These are phyloP conservation scores for Phialophora tarda DNA, from an alignment of 2,329 filamentous ascomycete species.

Conservation along the genomic window DNA sequence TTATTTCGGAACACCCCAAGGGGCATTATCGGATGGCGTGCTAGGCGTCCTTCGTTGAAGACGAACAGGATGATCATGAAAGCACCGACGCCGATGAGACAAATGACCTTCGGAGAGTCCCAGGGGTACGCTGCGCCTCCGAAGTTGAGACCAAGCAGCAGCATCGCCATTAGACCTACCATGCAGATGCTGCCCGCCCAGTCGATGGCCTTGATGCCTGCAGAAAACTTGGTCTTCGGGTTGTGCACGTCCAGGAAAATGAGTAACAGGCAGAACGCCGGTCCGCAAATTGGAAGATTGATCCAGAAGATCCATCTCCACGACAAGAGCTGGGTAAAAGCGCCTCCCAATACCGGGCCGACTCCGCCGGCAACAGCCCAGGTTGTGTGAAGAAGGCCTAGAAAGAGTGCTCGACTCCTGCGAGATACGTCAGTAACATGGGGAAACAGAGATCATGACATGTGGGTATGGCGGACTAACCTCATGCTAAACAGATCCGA, in stretches of 20 bases:
- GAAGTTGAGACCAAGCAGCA: conserved; percentile 83
- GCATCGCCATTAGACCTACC: conserved; percentile 81
- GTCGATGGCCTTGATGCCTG: conserved; percentile 51
- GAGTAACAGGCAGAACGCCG: conserved; percentile 56
- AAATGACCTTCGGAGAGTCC: conserved; percentile 74
- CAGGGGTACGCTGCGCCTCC: conserved; percentile 78
- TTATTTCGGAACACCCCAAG: conserved; percentile 69
- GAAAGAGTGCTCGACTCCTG: conserved; percentile 54
- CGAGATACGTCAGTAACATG: not conserved
- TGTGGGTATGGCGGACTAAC: conserved; percentile 41
- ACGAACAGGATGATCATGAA: conserved; percentile 69
- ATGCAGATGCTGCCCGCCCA: conserved; percentile 66
- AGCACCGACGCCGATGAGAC: conserved; percentile 74
- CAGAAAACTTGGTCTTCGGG: conserved; percentile 54
- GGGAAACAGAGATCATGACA: not conserved
- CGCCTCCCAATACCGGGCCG: conserved; percentile 60
- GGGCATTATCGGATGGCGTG: conserved; percentile 79
- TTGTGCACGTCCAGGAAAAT: conserved; percentile 62
- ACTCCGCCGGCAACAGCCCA: conserved; percentile 61
- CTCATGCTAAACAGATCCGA: conserved; percentile 61
- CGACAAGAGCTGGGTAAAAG: conserved; percentile 50
- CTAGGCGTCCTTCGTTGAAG: conserved; percentile 72
- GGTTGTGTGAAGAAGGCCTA: conserved; percentile 58
- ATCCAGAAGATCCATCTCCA: conserved; percentile 65
- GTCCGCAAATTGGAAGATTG: conserved; percentile 58